Base-by-base conservation (phyloP, 75 land plant species). In the Pinus taeda region DNA sequence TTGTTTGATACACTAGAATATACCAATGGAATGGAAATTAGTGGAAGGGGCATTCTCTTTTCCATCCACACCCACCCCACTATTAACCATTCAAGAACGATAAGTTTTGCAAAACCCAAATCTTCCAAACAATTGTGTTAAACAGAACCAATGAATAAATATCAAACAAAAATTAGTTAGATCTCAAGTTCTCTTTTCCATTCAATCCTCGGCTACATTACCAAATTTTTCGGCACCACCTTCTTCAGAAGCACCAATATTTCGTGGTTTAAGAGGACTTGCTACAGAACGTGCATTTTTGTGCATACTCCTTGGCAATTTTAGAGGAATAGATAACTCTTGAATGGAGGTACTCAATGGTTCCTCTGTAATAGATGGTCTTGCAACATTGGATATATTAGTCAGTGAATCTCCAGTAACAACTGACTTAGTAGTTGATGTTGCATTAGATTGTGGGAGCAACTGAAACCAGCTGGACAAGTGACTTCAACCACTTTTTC, bases 401-500 rank as follows among this genome's bases (percentile, higher is more conserved):
- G 74, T 26, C 33, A 55, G 22, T 53, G 74, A 55, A 15, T 15
- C 56, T 21, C 20, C 74, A 5, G 74, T 42, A 53, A 4, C 53
- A 15, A 22, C 36, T 30, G 22, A 59, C n/a, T 79, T 15, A 56
- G 69, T 20, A 29, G 36, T 77, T 59, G 65, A 33, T 59, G 24
- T 17, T 60, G 59, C 75, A 74, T 55, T 74, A 56, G 75, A 24
- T 49, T 75, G 61, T n/a, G 30, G 63, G 45, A 17, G 17, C 39
- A 14, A 45, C 42, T 30, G 90, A 81, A 75, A 94, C 90, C 4
- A 92, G 80, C 77, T 90, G 94, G 57, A 94, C 80, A 5, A 58
- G 49, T n/a, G 90, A 74, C 73, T 82, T 94, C 24, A 71, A 45
- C 94, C 92, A 92, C 56, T 84, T 88, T 82, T 90, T 91, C 75